Base-by-base conservation (phyloP, 1,139 yeast species). In the Wickerhamomyces sp. region DNA sequence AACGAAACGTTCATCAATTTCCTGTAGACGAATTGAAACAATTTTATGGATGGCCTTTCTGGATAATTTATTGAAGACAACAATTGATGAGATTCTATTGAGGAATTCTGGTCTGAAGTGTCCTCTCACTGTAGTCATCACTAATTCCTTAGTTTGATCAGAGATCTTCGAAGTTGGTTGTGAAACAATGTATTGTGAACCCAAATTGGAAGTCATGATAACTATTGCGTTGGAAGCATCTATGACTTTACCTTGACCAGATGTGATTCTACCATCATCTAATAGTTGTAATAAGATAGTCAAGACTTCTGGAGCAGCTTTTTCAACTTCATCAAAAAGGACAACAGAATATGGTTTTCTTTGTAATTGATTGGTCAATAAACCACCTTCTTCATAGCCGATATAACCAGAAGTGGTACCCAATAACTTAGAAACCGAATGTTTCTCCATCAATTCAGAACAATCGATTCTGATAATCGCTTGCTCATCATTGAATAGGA, bases 331-430 rank as follows among this genome's bases (percentile, higher is more conserved):
- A 69, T 93, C 99, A 61, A 93, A 93, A 54, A 93, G 73, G 31
- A 93, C 78, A 29, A 94, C 99, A 6, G 98, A 87, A 71, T 93
- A 94, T 45, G 99, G 99, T 53, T 86, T 83, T 63, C 97, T 80
- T 50, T 89, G 76, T 51, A 93, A 75, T 50, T 94, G 95, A 61
- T 93, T 96, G 3, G 99, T 93, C 56, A 93, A 76, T 57, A 91
- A 80, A 57, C 99, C 99, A 65, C 99, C 98, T 66, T 93, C 97
- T 65, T 91, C 98, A 64, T 88, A 93, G 37, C 99, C 99, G 58
- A 93, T 88, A 63, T 93, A 94, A 59, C 99, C 99, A 2, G 99
- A 97, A 6, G 99, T 95, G 30, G 99, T 94, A 68, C 99, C 99
- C 49, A 93, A 74, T 49, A 93, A 78, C 64, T 93, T 91, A 7